Evolutionary conservation across 495 filamentous ascomycete species (phyloP).

Genomic region (Ascodesmis nigricans): DNA sequence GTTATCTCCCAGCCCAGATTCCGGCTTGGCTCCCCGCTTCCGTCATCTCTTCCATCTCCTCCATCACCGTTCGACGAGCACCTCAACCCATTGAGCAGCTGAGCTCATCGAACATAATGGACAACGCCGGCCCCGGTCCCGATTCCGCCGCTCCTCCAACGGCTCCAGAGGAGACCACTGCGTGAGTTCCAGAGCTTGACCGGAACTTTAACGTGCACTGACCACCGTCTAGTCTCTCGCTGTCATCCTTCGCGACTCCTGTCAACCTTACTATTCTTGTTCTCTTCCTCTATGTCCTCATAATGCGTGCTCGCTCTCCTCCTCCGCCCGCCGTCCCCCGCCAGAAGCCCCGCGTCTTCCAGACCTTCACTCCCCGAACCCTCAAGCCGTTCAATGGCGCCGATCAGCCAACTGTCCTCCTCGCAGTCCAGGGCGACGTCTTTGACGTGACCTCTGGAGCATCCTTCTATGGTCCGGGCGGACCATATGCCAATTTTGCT

Average conservation of each 20-base stretch:
- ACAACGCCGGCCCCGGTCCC: neutral
- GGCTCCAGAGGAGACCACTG: no score
- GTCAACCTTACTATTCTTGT: constrained; percentile 57
- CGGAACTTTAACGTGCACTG: constrained; percentile 5
- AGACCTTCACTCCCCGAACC: constrained; percentile 69
- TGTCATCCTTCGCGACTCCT: constrained; percentile 56
- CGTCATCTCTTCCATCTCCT: constrained; percentile 1
- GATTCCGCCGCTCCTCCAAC: neutral
- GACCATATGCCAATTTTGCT: constrained; percentile 84
- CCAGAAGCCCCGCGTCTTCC: constrained; percentile 62
- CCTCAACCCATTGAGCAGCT: no score
- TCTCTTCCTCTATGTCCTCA: constrained; percentile 46
- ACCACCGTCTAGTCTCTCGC: constrained; percentile 11
- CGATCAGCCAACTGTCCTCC: constrained; percentile 50
- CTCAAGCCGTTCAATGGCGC: constrained; percentile 74
- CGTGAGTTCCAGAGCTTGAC: no score
- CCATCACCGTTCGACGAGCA: no score
- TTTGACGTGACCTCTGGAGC: constrained; percentile 70
- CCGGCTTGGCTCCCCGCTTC: constrained; percentile 8
- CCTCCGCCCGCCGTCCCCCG: constrained; percentile 30
- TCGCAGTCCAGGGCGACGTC: constrained; percentile 63
- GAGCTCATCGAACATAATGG: no score
- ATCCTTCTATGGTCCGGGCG: constrained; percentile 86
- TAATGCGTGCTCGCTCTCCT: constrained; percentile 39
- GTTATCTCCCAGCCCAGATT: no score